These are phyloP conservation scores for Aspergillus indologenus DNA, from an alignment of 495 filamentous ascomycete species.

Conservation along the genomic window DNA sequence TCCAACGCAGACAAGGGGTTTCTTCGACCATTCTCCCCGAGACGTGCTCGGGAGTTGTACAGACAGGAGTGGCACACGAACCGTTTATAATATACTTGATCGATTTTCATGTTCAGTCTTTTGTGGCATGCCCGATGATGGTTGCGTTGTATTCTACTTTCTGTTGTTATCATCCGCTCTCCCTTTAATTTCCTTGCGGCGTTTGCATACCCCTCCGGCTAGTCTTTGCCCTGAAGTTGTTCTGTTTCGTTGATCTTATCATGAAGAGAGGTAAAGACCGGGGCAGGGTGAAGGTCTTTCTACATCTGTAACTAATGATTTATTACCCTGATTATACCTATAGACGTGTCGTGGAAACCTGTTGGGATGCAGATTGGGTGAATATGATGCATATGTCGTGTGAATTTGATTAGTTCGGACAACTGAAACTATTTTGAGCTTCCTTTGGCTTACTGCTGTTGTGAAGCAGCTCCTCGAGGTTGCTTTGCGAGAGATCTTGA, in stretches of 20 bases:
- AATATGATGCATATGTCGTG: not conserved
- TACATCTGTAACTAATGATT: constrained; percentile 4
- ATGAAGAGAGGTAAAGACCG: constrained; percentile 4
- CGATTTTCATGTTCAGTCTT: constrained; percentile 2
- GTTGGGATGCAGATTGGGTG: not conserved
- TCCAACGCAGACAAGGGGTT: constrained; percentile 22
- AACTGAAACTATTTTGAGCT: no score
- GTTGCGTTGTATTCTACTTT: constrained; percentile 13
- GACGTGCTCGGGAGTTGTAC: constrained; percentile 23
- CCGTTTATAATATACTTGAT: constrained; percentile 14
- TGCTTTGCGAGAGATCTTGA: no score
- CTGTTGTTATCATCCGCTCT: constrained; percentile 6
- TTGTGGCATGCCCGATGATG: constrained; percentile 13
- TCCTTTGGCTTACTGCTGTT: no score
- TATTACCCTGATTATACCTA: constrained; percentile 4
- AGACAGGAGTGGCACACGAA: constrained; percentile 23
- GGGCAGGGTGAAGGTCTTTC: constrained; percentile 4
- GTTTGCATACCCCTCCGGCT: constrained; percentile 23
- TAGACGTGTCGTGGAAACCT: not conserved
- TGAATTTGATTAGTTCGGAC: no score
- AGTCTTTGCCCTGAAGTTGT: constrained; percentile 14
- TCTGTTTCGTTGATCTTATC: constrained; percentile 9
- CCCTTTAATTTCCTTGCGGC: constrained; percentile 10
- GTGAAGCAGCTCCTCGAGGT: no score
- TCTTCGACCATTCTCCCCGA: constrained; percentile 6